phyloP scores from a whole-genome alignment of 441 rosid species.

The Euphorbia corollata region DNA sequence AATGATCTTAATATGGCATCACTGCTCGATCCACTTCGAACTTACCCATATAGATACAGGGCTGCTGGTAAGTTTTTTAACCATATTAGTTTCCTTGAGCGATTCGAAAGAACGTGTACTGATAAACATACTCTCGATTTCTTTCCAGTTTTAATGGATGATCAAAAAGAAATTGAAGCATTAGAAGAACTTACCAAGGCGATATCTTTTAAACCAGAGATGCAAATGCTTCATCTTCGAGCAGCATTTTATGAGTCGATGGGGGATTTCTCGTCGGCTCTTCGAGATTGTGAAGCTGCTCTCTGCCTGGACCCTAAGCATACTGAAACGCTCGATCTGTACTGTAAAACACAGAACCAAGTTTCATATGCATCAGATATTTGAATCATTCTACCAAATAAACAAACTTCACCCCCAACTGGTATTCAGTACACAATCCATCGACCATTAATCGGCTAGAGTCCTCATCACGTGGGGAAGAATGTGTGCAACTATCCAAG shows the following conservation, averaged over 20 bases:
- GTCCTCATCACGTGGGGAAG: background rate
- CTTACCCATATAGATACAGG: conserved; percentile 90
- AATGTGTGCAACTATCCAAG: conserved; percentile 8
- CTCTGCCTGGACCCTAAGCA: conserved; percentile 75
- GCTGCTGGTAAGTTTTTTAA: conserved; percentile 61
- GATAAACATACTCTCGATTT: conserved; percentile 10
- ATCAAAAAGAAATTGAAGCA: conserved; percentile 81
- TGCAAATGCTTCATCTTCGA: conserved; percentile 78
- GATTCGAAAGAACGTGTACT: conserved; percentile 7
- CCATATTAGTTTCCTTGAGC: background rate
- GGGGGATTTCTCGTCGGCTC: conserved; percentile 42
- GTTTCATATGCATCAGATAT: conserved; percentile 28
- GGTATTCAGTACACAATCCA: background rate
- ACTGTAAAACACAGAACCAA: conserved; percentile 41
- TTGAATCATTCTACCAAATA: conserved; percentile 17
- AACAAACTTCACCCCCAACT: background rate
- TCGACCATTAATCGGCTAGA: background rate
- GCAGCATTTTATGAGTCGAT: conserved; percentile 88
- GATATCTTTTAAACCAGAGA: conserved; percentile 71
- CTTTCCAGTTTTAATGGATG: conserved; percentile 80
- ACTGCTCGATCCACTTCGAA: conserved; percentile 76
- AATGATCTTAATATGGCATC: conserved; percentile 72
- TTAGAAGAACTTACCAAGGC: conserved; percentile 71
- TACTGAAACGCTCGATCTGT: conserved; percentile 62
- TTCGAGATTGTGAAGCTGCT: conserved; percentile 87